Evolutionary conservation across 495 filamentous ascomycete species (phyloP).

Genomic region (Parachaetomium inaequale): DNA sequence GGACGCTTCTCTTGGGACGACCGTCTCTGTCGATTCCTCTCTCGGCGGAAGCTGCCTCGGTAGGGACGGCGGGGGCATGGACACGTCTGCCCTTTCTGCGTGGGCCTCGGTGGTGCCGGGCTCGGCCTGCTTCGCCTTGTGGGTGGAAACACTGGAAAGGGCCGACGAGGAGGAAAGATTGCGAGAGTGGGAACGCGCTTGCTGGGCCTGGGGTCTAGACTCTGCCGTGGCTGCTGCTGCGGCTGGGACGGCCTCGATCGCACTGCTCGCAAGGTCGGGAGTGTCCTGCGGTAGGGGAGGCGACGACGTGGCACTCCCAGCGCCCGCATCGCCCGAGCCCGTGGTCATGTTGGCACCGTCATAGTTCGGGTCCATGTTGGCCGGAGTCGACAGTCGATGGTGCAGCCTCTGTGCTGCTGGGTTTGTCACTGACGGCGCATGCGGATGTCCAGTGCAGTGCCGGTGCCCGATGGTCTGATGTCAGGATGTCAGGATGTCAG

Average conservation of each 20-base stretch:
- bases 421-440: background rate
- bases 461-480: background rate
- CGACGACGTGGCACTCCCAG: background rate
- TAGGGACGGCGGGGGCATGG: constrained; percentile 53
- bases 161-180: constrained; percentile 26
- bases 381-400: background rate
- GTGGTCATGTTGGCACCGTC: constrained; percentile 7
- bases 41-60: background rate
- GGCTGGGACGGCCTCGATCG: constrained; percentile 9
- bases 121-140: constrained; percentile 54
- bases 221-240: background rate
- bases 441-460: background rate
- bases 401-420: background rate
- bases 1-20: background rate
- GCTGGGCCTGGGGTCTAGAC: constrained; percentile 18
- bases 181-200: constrained; percentile 24
- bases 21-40: background rate
- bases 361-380: constrained; percentile 16
- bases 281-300: constrained; percentile 3
- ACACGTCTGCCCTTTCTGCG: constrained; percentile 55
- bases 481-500: background rate
- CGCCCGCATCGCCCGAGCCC: background rate
- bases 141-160: constrained; percentile 38
- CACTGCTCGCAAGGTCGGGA: background rate
- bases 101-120: constrained; percentile 47